Evolutionary conservation across 108 stramenopile genomes (phyloP).

Genomic region (Ochromonas danica): DNA sequence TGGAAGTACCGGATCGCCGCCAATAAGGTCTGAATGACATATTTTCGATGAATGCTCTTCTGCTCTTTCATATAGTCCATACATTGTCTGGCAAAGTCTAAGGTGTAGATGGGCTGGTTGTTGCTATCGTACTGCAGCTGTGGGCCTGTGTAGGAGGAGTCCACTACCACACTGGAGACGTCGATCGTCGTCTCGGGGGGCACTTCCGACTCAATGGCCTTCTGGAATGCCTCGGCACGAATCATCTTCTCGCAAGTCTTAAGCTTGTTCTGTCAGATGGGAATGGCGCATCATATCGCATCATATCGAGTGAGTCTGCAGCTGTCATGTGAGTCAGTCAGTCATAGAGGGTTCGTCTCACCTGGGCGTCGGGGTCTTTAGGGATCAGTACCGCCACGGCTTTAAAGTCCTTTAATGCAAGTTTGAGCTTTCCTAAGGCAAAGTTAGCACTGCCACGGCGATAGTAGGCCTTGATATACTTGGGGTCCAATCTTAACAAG

Average conservation of each 20-base stretch:
- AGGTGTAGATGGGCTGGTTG: conserved; percentile 59
- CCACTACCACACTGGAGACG: conserved; percentile 63
- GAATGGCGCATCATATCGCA: too few species aligned
- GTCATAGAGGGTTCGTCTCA: too few species aligned
- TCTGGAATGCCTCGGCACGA: conserved; percentile 76
- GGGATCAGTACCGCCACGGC: not conserved
- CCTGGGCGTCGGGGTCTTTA: not conserved
- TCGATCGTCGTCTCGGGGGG: conserved; percentile 65
- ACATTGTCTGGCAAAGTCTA: conserved; percentile 80
- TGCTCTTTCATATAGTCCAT: conserved; percentile 78
- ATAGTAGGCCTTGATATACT: conserved; percentile 94
- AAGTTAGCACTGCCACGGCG: conserved; percentile 90
- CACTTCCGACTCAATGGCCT: conserved; percentile 83
- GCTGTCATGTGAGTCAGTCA: too few species aligned
- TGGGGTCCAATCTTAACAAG: conserved; percentile 65
- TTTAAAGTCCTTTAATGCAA: conserved; percentile 83
- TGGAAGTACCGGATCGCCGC: conserved; percentile 67
- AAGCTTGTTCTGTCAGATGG: conserved; percentile 72
- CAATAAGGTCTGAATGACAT: conserved; percentile 49
- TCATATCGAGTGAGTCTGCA: too few species aligned
- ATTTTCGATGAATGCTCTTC: conserved; percentile 87
- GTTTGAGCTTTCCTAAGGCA: conserved; percentile 87
- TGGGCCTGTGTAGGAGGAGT: conserved; percentile 79
- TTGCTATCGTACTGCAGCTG: conserved; percentile 61
- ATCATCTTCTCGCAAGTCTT: conserved; percentile 83